phyloP scores from a whole-genome alignment of 768 basidiomycete genomes.

The Pisolithus tinctorius region DNA sequence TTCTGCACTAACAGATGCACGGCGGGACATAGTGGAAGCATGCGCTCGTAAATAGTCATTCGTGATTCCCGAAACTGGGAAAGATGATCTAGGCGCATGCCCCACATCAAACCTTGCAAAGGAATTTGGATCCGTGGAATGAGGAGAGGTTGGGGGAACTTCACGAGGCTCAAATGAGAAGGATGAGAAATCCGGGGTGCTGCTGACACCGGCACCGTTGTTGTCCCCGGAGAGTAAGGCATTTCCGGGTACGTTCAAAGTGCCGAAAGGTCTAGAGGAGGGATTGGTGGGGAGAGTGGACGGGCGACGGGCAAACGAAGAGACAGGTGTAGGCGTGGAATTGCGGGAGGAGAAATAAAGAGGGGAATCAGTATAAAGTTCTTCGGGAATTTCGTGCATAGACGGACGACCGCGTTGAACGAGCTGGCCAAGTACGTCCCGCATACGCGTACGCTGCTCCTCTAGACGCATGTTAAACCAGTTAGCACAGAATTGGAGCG shows the following conservation, averaged over 20 bases:
- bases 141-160: slow-evolving; percentile 54
- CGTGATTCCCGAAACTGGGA: slow-evolving; percentile 32
- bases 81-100: slow-evolving; percentile 39
- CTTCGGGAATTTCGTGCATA: slow-evolving; percentile 45
- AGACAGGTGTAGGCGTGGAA: slow-evolving; percentile 36
- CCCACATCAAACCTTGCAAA: slow-evolving; percentile 47
- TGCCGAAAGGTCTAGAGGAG: slow-evolving; percentile 68
- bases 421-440: slow-evolving; percentile 45
- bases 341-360: slow-evolving; percentile 24
- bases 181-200: slow-evolving; percentile 36
- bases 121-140: slow-evolving; percentile 39
- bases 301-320: slow-evolving; percentile 56
- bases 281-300: slow-evolving; percentile 46
- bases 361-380: slow-evolving; percentile 54
- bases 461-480: slow-evolving; percentile 91
- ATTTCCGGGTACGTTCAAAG: slow-evolving; percentile 76
- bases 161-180: slow-evolving; percentile 57
- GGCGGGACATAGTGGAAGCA: slow-evolving; percentile 73
- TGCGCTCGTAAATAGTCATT: slow-evolving; percentile 70
- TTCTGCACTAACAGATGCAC: slow-evolving; percentile 94
- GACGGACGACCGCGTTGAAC: slow-evolving; percentile 45
- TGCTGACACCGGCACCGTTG: slow-evolving; percentile 16
- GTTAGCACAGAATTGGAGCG: slow-evolving; percentile 86
- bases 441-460: slow-evolving; percentile 70
- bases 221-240: slow-evolving; percentile 55